Evolutionary conservation across 129 eudicot species (phyloP).

Genomic region (Rutidosis leptorrhynchoides): DNA sequence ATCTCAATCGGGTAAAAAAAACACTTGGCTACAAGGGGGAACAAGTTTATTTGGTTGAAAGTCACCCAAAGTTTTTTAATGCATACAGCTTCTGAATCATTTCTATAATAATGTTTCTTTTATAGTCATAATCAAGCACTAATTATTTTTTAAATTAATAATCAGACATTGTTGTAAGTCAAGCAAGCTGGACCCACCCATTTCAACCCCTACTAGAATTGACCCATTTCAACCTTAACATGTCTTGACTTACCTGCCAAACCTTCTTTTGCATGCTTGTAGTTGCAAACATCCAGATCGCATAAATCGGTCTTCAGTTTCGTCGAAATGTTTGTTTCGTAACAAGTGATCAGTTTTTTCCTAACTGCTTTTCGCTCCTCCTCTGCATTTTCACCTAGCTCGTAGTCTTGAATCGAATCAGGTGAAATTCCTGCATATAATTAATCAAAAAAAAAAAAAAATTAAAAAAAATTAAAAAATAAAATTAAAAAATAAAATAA

Average conservation of each 20-base stretch:
- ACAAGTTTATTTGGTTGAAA: not conserved
- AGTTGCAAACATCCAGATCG: slow-evolving; percentile 48
- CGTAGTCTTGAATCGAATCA: slow-evolving; percentile 50
- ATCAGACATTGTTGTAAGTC: not conserved
- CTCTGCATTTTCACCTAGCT: slow-evolving; percentile 60
- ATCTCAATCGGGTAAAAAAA: not conserved
- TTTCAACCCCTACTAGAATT: not conserved
- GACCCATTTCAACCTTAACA: not conserved
- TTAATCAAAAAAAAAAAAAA: not conserved
- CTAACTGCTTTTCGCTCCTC: slow-evolving; percentile 58
- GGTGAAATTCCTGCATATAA: slow-evolving; percentile 72
- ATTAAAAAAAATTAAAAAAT: slow-evolving; percentile 15
- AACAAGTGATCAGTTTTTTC: slow-evolving; percentile 63
- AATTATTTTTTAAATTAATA: no score
- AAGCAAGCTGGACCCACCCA: not conserved
- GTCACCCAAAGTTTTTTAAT: not conserved
- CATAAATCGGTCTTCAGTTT: slow-evolving; percentile 55
- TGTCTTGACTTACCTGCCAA: slow-evolving; percentile 49
- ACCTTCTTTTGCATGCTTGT: slow-evolving; percentile 50
- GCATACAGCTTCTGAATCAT: not conserved
- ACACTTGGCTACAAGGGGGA: not conserved
- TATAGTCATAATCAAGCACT: not conserved
- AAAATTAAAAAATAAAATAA: no score
- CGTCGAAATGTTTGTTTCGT: slow-evolving; percentile 60
- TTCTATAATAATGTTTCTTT: no score